A percentile compares a stretch with the other conserved stretches of the same genome.
These are phyloP conservation scores for Ceratocystiopsis brevicomis DNA, from an alignment of 2,329 filamentous ascomycete species.

Conservation along the genomic window DNA sequence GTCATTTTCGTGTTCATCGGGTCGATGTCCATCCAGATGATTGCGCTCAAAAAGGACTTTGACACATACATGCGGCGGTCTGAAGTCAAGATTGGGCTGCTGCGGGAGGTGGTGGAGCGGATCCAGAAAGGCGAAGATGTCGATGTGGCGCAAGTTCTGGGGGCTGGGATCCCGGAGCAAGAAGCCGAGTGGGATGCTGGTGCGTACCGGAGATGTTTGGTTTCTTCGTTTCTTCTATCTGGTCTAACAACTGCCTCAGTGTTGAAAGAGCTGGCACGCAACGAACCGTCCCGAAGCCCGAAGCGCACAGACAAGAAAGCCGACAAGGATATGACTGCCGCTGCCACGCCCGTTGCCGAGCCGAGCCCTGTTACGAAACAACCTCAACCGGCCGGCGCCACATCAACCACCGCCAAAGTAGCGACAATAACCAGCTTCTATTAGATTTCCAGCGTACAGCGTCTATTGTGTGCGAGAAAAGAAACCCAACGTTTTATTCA, in stretches of 20 bases:
- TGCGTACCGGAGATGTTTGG: constrained; percentile 13
- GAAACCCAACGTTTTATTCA: too few species aligned
- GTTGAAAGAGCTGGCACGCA: constrained; percentile 45
- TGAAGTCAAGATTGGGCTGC: constrained; percentile 55
- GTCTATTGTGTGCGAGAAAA: too few species aligned
- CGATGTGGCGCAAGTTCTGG: constrained; percentile 66
- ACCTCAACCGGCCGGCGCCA: background rate
- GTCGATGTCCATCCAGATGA: constrained; percentile 87
- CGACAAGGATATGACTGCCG: constrained; percentile 8
- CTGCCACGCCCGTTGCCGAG: background rate
- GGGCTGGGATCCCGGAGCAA: constrained; percentile 53
- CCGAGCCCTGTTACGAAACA: too few species aligned
- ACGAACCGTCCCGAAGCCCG: constrained; percentile 33
- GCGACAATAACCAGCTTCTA: constrained; percentile 7
- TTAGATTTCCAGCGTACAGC: constrained; percentile 7
- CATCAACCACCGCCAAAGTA: constrained; percentile 1
- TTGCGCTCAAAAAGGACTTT: constrained; percentile 60
- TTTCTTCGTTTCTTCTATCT: background rate
- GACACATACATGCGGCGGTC: constrained; percentile 54
- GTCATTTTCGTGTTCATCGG: constrained; percentile 73
- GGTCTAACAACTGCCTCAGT: constrained; percentile 22
- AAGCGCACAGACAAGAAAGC: constrained; percentile 24
- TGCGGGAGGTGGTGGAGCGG: constrained; percentile 57
- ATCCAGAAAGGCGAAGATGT: constrained; percentile 57
- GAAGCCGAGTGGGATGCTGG: constrained; percentile 83